These are phyloP conservation scores for Podosphaera xanthii DNA, from an alignment of 2,329 filamentous ascomycete genomes.

Conservation along the genomic window DNA sequence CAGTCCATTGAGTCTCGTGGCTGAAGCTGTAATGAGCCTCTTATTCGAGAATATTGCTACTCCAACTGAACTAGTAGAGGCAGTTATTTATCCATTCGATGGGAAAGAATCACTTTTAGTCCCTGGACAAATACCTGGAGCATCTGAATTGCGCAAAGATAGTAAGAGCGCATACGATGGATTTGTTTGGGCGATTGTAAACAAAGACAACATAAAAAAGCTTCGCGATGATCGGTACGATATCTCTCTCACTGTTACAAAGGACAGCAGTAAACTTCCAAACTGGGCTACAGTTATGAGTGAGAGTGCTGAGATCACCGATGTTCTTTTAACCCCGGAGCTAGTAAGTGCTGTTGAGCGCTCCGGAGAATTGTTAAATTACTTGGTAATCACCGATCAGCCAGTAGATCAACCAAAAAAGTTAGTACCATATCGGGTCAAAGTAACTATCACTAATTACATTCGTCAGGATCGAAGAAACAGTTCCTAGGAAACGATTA, in stretches of 20 bases:
- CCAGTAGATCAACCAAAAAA: conserved; percentile 67
- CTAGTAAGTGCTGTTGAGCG: conserved; percentile 56
- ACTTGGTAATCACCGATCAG: conserved; percentile 75
- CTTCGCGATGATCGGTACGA: conserved; percentile 88
- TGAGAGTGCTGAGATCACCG: conserved; percentile 86
- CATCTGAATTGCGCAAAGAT: conserved; percentile 30
- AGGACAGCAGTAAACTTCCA: conserved; percentile 78
- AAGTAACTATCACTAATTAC: conserved; percentile 2
- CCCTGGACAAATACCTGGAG: conserved; percentile 34
- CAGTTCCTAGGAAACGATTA: conserved; percentile 63
- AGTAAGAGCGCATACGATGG: conserved; percentile 55
- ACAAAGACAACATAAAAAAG: conserved; percentile 83
- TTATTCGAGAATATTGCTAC: conserved; percentile 55
- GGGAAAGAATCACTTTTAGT: conserved; percentile 68
- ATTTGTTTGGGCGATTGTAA: conserved; percentile 86
- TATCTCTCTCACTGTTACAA: conserved; percentile 74
- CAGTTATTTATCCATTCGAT: conserved; percentile 70
- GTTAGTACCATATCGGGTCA: conserved; percentile 26
- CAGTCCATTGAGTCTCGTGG: conserved; percentile 19
- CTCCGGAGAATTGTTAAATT: conserved; percentile 64
- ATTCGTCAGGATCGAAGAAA: conserved; percentile 50
- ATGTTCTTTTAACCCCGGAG: conserved; percentile 68
- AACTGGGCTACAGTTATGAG: conserved; percentile 86
- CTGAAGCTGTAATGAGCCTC: conserved; percentile 48
- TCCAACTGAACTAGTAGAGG: conserved; percentile 52